phyloP scores from a whole-genome alignment of 306 rosid species.

The Luffa acutangula region DNA sequence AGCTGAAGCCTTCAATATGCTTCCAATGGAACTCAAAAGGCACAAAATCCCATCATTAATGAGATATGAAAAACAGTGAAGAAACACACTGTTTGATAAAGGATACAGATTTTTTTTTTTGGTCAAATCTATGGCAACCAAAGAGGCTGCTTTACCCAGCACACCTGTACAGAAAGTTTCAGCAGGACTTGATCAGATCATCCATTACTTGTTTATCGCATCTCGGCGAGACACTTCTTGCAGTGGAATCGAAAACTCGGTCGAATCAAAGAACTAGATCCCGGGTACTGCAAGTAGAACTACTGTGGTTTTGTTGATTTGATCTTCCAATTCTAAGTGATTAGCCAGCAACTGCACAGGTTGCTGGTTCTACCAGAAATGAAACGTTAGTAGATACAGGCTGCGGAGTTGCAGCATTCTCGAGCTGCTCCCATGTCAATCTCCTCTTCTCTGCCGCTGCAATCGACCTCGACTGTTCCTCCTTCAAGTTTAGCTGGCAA shows the following conservation, averaged over 20 bases:
- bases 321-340: slow-evolving; percentile 8
- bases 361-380: slow-evolving; percentile 47
- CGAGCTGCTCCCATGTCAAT: slow-evolving; percentile 77
- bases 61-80: slow-evolving; percentile 11
- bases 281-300: slow-evolving; percentile 12
- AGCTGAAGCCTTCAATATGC: slow-evolving; percentile 3
- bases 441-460: slow-evolving; percentile 69
- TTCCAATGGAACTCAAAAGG: background rate
- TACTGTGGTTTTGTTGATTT: slow-evolving; percentile 5
- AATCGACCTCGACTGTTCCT: slow-evolving; percentile 36
- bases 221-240: background rate
- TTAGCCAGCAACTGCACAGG: slow-evolving; percentile 83
- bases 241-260: slow-evolving; percentile 1
- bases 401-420: slow-evolving; percentile 44
- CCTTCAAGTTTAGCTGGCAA: slow-evolving; percentile 69
- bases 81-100: slow-evolving; percentile 8
- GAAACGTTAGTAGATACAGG: slow-evolving; percentile 24
- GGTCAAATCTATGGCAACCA: slow-evolving; percentile 1
- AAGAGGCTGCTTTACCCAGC: slow-evolving; percentile 9
- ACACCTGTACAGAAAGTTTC: slow-evolving; percentile 12
- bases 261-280: background rate
- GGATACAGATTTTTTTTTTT: slow-evolving; percentile 4
- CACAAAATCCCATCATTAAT: slow-evolving; percentile 10
- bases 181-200: background rate
- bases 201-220: background rate